Evolutionary conservation across 352 stramenopile species (phyloP).

Genomic region (Pythium phragmitis): DNA sequence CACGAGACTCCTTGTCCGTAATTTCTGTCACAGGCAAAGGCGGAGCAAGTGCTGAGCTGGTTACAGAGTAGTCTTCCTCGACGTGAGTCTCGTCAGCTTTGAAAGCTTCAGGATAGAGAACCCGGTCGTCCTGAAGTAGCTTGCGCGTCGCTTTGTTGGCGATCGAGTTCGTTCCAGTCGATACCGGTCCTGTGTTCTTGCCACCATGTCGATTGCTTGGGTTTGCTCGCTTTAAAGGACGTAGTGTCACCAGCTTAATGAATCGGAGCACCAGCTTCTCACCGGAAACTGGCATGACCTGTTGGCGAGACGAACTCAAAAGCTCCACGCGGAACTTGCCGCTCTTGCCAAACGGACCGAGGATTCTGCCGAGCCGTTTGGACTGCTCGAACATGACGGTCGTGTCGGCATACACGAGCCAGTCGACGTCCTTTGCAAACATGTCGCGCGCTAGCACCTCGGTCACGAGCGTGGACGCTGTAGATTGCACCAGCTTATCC

Average conservation of each 20-base stretch:
- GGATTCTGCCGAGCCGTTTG: constrained; percentile 42
- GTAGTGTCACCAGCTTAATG: constrained; percentile 48
- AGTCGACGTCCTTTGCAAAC: constrained; percentile 76
- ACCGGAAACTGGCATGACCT: constrained; percentile 25
- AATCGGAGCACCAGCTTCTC: constrained; percentile 62
- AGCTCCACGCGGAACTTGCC: constrained; percentile 72
- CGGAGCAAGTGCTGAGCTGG: no score
- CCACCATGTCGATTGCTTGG: neutral
- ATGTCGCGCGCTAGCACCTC: constrained; percentile 67
- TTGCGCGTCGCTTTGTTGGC: constrained; percentile 10
- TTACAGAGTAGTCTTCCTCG: neutral
- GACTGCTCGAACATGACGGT: constrained; percentile 50
- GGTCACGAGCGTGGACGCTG: neutral
- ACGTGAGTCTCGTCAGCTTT: no score
- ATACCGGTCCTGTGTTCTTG: neutral
- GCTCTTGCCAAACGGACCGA: constrained; percentile 78
- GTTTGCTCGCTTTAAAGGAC: constrained; percentile 34
- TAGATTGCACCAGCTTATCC: constrained; percentile 43
- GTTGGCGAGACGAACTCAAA: constrained; percentile 10
- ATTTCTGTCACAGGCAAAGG: neutral
- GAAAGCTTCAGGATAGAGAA: constrained; percentile 55
- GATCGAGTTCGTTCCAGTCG: neutral
- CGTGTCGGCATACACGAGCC: constrained; percentile 52
- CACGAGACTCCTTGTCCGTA: neutral
- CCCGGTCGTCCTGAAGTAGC: constrained; percentile 41